Evolutionary conservation across 495 filamentous ascomycete species (phyloP).

Genomic region (Tuber calosporum): DNA sequence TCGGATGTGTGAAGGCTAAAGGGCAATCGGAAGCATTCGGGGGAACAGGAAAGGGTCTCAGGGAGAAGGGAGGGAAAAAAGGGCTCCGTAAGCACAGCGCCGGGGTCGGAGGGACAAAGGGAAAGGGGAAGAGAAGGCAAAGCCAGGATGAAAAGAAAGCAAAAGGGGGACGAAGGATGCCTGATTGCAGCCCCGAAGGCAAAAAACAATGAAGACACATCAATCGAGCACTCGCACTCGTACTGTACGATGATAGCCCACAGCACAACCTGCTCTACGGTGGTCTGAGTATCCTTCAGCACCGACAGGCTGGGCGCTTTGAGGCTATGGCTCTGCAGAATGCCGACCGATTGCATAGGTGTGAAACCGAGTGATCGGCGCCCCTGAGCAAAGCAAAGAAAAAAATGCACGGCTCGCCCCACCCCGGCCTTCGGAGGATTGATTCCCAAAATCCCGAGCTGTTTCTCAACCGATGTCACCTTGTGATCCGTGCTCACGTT

Average conservation of each 20-base stretch:
- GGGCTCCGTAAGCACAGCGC: not conserved
- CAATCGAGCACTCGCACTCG: too few species aligned
- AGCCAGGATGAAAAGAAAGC: not conserved
- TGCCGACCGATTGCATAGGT: conserved; percentile 20
- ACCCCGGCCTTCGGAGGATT: conserved; percentile 11
- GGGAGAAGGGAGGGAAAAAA: too few species aligned
- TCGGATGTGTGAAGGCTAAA: not conserved
- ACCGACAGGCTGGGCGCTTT: conserved; percentile 9
- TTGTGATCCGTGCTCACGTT: conserved; percentile 38
- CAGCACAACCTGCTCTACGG: not conserved
- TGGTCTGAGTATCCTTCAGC: conserved; percentile 6
- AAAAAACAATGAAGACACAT: not conserved
- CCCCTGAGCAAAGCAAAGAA: not conserved
- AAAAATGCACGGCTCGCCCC: not conserved
- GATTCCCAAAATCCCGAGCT: conserved; percentile 19
- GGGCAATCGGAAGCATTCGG: conserved; percentile 3
- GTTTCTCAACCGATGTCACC: conserved; percentile 31
- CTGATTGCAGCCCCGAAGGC: not conserved
- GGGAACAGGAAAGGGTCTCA: not conserved
- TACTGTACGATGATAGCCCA: too few species aligned
- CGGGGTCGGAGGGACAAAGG: not conserved
- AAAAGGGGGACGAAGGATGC: not conserved
- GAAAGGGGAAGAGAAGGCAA: not conserved
- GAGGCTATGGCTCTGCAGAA: conserved; percentile 14
- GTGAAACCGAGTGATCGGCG: conserved; percentile 32